Evolutionary conservation across 2,329 filamentous ascomycete species (phyloP).

Genomic region (Septoria petroselini): DNA sequence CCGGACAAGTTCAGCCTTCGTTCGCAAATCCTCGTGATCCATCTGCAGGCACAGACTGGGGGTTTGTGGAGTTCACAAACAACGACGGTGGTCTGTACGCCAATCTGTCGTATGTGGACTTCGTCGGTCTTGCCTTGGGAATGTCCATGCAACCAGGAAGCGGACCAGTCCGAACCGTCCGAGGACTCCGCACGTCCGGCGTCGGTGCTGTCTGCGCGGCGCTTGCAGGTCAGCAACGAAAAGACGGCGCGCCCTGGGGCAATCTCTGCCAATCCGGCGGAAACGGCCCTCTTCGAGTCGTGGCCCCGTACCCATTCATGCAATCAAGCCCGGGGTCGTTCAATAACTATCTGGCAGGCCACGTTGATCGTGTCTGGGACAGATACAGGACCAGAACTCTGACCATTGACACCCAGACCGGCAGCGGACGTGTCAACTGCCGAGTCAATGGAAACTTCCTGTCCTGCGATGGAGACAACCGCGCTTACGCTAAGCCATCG

Average conservation of each 20-base stretch:
- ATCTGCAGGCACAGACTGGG: constrained; percentile 43
- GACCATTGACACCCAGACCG: constrained; percentile 63
- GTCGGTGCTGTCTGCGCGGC: constrained; percentile 54
- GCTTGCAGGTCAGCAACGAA: constrained; percentile 53
- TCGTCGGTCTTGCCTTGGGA: constrained; percentile 47
- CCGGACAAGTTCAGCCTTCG: constrained; percentile 49
- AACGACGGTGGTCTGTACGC: constrained; percentile 46
- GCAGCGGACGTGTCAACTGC: constrained; percentile 53
- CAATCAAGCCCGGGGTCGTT: constrained; percentile 48
- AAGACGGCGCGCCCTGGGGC: constrained; percentile 61
- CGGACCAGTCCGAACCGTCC: constrained; percentile 50
- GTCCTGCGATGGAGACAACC: constrained; percentile 42
- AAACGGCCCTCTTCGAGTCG: constrained; percentile 41
- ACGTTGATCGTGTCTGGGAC: constrained; percentile 53
- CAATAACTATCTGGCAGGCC: constrained; percentile 50
- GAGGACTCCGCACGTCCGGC: constrained; percentile 58
- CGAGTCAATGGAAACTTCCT: constrained; percentile 44
- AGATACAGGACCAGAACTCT: constrained; percentile 49
- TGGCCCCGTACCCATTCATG: constrained; percentile 44
- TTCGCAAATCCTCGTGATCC: constrained; percentile 41
- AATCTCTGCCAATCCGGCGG: constrained; percentile 53
- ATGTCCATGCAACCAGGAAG: constrained; percentile 53
- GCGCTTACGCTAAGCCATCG: constrained; percentile 55
- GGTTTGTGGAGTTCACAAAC: constrained; percentile 47
- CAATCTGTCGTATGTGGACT: constrained; percentile 39